Evolutionary conservation across 805 yeast genomes (phyloP), one percentile per base, ranked within the genome.

Genomic region (Saccharomycopsis capsularis): DNA sequence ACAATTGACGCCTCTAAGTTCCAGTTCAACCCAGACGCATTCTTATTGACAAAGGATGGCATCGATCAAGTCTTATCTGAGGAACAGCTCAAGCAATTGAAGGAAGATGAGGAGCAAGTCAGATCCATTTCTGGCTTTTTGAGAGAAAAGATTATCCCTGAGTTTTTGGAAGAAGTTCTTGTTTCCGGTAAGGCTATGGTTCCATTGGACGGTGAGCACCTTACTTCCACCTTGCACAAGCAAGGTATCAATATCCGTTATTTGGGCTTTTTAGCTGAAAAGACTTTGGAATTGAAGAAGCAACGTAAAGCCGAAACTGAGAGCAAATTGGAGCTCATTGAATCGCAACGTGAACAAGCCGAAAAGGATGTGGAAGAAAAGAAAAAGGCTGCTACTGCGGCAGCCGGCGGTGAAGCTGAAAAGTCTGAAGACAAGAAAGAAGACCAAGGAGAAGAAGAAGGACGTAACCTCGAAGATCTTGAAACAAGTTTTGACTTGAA

Each of bases 161-260:
- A 73, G 47, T 79, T 81, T 53, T 67, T 88, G 56, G 63, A 63
- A 13, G 85, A 79, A 22, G 63, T 85, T 24, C 57, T 64, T 7
- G 68, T 74, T 16, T 67, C 69, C 6, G 76, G 78, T 37, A 65
- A 69, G 19, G 55, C 64, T 7, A 67, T 74, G 44, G 76, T 81
- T 35, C 96, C 98, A 40, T 69, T 85, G 49, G 95, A 89, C 61
- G 96, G 98, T 56, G 61, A 66, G 3, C 93, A 89, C 59, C 74
- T 93, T 57, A 68, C 85, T 18, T 68, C 72, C 38, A 62, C 73
- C 46, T 65, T 91, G 66, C 99, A 93, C 65, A 76, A 76, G 54
- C 70, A 72, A 48, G 99, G 99, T 71, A 81, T 91, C 63, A 90
- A 88, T 64, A 62, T 90, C 66, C 83, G 98, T 69, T 91, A 91